phyloP scores from a whole-genome alignment of 495 filamentous ascomycete species.

The Neohortaea acidophila region DNA sequence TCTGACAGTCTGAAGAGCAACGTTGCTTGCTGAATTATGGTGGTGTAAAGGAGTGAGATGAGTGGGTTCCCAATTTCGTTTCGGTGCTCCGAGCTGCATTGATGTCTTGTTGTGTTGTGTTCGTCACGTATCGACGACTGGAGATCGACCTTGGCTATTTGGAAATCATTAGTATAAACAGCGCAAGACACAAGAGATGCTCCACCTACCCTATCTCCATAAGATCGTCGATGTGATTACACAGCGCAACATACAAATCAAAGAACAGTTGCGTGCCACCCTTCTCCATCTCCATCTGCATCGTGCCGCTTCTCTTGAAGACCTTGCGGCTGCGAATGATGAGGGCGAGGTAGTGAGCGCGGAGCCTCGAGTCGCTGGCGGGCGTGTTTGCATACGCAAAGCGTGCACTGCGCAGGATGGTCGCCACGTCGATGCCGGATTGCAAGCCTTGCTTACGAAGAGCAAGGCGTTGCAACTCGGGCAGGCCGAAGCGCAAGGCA shows the following conservation, averaged over 20 bases:
- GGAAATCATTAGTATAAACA: background rate
- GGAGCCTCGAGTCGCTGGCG: conserved; percentile 73
- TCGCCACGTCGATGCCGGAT: conserved; percentile 66
- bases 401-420: conserved; percentile 75
- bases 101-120: background rate
- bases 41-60: conserved; percentile 7
- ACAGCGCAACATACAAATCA: conserved; percentile 93
- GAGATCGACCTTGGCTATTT: conserved; percentile 22
- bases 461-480: conserved; percentile 67
- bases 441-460: conserved; percentile 86
- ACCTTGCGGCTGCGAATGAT: conserved; percentile 87
- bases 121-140: conserved; percentile 11
- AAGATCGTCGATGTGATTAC: conserved; percentile 89
- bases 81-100: conserved; percentile 18
- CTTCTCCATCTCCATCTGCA: conserved; percentile 95
- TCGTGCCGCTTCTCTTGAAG: conserved; percentile 90
- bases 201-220: conserved; percentile 39
- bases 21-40: conserved; percentile 5
- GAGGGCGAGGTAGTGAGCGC: conserved; percentile 85
- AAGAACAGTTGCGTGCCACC: conserved; percentile 77
- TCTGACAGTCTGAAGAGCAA: conserved; percentile 5
- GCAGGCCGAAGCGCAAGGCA: conserved; percentile 67
- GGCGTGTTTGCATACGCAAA: conserved; percentile 91
- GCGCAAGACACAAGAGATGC: conserved; percentile 7
- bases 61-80: conserved; percentile 7